Evolutionary conservation across 2,329 filamentous ascomycete species (phyloP).

Genomic region (Epichloe coenophiala): DNA sequence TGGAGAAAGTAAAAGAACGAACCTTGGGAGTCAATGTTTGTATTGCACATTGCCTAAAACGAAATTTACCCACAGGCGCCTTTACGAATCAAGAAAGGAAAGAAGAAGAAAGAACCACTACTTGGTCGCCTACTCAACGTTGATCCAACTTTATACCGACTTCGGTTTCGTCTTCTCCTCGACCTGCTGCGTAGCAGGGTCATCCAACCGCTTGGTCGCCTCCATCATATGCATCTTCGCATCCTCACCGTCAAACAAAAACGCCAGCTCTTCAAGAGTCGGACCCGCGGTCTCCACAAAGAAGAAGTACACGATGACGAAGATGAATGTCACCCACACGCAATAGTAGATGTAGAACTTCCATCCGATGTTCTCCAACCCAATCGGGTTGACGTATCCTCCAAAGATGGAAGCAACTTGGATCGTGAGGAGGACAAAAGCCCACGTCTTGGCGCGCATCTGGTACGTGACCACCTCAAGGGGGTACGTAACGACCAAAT

Average conservation of each 20-base stretch:
- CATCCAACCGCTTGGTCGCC: conserved; percentile 8
- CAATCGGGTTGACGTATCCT: conserved; percentile 26
- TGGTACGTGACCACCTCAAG: conserved; percentile 27
- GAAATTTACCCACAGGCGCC: too few relatives aligned
- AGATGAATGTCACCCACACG: conserved; percentile 23
- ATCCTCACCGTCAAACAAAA: conserved; percentile 17
- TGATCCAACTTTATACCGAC: not conserved
- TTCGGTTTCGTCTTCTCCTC: conserved; percentile 2
- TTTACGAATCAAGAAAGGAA: not conserved
- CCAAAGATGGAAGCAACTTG: conserved; percentile 25
- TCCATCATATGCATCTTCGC: conserved; percentile 14
- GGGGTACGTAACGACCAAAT: conserved; percentile 28
- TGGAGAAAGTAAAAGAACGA: too few relatives aligned
- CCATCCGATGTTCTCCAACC: conserved; percentile 24
- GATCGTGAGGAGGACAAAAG: conserved; percentile 26
- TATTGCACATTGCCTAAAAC: too few relatives aligned
- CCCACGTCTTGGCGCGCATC: conserved; percentile 29
- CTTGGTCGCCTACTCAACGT: too few relatives aligned
- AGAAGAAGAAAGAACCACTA: not conserved
- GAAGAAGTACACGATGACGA: conserved; percentile 26
- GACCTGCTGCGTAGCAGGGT: conserved; percentile 2
- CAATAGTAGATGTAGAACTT: conserved; percentile 29
- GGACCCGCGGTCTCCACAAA: conserved; percentile 25
- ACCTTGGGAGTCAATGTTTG: too few relatives aligned
- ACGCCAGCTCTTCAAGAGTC: conserved; percentile 22